A percentile compares a stretch with the other conserved stretches of the same genome.
phyloP scores from a whole-genome alignment of 2,329 filamentous ascomycete genomes.

The Claviceps sp. region DNA sequence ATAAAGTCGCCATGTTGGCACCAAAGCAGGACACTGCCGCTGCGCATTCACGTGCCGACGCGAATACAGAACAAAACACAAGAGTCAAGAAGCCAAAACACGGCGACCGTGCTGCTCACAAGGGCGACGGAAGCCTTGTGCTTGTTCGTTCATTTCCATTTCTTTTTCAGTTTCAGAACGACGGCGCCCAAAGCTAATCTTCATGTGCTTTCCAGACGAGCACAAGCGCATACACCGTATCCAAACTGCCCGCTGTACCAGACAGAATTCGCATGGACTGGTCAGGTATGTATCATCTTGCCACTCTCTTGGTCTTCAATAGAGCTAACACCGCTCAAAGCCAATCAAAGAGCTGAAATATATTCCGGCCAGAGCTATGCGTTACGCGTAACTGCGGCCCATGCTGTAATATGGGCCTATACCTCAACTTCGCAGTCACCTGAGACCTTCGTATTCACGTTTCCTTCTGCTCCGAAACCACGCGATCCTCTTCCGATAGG shows the following conservation, averaged over 20 bases:
- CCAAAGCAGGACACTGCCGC: constrained; percentile 30
- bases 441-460: constrained; percentile 66
- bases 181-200: not conserved
- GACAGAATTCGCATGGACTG: constrained; percentile 57
- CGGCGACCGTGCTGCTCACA: constrained; percentile 45
- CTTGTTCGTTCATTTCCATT: constrained; percentile 12
- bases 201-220: constrained; percentile 46
- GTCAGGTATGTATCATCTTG: constrained; percentile 41
- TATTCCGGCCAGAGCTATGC: constrained; percentile 58
- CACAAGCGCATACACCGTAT: constrained; percentile 74
- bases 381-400: constrained; percentile 64
- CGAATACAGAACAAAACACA: constrained; percentile 42
- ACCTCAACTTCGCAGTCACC: constrained; percentile 52
- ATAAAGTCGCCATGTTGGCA: constrained; percentile 31
- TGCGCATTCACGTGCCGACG: constrained; percentile 26
- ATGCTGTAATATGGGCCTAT: constrained; percentile 88
- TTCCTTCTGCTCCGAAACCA: constrained; percentile 58
- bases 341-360: constrained; percentile 51
- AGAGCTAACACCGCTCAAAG: constrained; percentile 22
- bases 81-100: constrained; percentile 49
- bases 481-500: constrained; percentile 69
- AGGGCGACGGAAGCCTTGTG: constrained; percentile 50
- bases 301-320: not conserved
- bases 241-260: constrained; percentile 71
- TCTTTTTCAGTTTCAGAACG: not conserved